Evolutionary conservation across 2,329 filamentous ascomycete species (phyloP).

Genomic region (Hypoxylon sp.): DNA sequence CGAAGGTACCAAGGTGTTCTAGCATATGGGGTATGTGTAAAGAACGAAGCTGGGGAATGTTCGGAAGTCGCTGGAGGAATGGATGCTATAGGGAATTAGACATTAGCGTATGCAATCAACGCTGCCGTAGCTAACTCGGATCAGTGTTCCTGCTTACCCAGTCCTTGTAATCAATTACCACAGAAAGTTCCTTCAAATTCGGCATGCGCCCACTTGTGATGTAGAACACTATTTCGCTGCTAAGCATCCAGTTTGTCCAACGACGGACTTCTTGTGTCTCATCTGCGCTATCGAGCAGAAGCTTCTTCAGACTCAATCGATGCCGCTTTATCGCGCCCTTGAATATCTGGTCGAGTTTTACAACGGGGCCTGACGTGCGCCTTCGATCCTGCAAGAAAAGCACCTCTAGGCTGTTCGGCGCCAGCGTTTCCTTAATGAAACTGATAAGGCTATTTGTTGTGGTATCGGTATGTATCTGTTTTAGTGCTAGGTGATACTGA

Average conservation of each 20-base stretch:
- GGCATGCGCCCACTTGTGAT: constrained; percentile 83
- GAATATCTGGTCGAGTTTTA: constrained; percentile 79
- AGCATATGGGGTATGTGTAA: constrained; percentile 77
- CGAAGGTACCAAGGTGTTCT: constrained; percentile 68
- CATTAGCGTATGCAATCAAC: constrained; percentile 30
- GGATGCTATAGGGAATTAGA: constrained; percentile 68
- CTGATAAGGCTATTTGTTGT: constrained; percentile 76
- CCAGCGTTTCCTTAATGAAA: constrained; percentile 82
- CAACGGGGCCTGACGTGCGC: constrained; percentile 62
- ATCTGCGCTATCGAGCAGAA: constrained; percentile 79
- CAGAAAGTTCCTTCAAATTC: constrained; percentile 76
- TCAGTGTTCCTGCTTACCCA: constrained; percentile 71
- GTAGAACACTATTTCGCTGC: constrained; percentile 76
- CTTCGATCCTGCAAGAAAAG: constrained; percentile 79
- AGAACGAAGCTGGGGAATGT: constrained; percentile 76
- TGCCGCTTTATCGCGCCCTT: constrained; percentile 78
- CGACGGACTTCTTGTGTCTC: constrained; percentile 60
- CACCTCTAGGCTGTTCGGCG: constrained; percentile 82
- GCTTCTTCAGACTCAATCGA: constrained; percentile 75
- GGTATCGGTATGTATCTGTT: constrained; percentile 80
- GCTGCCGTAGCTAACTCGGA: constrained; percentile 20
- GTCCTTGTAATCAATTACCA: constrained; percentile 79
- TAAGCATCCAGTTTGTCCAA: constrained; percentile 79
- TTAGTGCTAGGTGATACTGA: constrained; percentile 75
- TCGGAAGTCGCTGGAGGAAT: constrained; percentile 80